Percentiles rank a stretch among this genome's conserved stretches.
Conservation (phyloP, 2,329 filamentous ascomycete genomes). For the Arthrobotrys pseudoclavata region DNA sequence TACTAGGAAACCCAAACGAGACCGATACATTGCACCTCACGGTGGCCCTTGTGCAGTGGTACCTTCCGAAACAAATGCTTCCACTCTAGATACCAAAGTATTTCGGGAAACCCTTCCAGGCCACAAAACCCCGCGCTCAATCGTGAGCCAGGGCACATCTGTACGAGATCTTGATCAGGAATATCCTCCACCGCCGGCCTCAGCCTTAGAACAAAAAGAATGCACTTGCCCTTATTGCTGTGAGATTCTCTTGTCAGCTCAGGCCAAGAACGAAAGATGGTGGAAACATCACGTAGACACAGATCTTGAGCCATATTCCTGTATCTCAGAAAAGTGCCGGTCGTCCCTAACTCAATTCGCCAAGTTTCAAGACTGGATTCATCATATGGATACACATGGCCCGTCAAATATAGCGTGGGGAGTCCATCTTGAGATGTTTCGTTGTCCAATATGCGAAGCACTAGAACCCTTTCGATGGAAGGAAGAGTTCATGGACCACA, state of each 20-base stretch:
- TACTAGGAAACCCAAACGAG: not conserved
- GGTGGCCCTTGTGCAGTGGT: not conserved
- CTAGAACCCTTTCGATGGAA: slow-evolving; percentile 29
- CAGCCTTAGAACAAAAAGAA: not conserved
- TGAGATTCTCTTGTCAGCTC: not conserved
- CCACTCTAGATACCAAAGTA: slow-evolving; percentile 5
- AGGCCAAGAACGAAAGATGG: not conserved
- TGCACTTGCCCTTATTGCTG: slow-evolving; percentile 36
- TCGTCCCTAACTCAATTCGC: not conserved
- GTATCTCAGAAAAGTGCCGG: slow-evolving; percentile 35
- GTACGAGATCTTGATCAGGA: not conserved
- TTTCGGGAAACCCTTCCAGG: slow-evolving; percentile 12
- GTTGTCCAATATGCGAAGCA: slow-evolving; percentile 17
- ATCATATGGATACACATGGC: slow-evolving; percentile 27
- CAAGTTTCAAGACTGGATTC: slow-evolving; percentile 20
- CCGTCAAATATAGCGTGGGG: slow-evolving; percentile 22
- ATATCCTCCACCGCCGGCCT: slow-evolving; percentile 23
- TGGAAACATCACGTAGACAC: slow-evolving; percentile 28
- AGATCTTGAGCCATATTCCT: slow-evolving; percentile 29
- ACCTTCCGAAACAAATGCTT: slow-evolving; percentile 29
- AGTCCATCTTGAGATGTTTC: slow-evolving; percentile 12
- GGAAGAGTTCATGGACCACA: slow-evolving; percentile 14
- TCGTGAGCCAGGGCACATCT: slow-evolving; percentile 19
- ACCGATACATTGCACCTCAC: not conserved
- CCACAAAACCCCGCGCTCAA: slow-evolving; percentile 7